These are phyloP conservation scores for Aciculoconidium aculeatum DNA, from an alignment of 805 yeast species.

Conservation along the genomic window DNA sequence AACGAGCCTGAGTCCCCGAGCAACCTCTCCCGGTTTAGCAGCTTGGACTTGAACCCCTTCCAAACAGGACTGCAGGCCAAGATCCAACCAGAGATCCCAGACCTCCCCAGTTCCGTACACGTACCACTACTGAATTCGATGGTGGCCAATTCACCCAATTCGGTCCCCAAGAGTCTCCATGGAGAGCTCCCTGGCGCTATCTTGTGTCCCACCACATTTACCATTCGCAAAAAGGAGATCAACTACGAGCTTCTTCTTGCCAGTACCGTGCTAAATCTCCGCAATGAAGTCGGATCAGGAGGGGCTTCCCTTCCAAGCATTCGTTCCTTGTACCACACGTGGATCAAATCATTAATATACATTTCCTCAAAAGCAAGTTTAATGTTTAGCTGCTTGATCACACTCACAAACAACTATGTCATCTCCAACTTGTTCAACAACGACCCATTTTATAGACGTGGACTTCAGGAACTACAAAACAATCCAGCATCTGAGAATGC, in stretches of 20 bases:
- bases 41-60: no score
- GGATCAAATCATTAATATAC: slow-evolving; percentile 29
- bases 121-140: no score
- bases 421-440: slow-evolving; percentile 24
- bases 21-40: no score
- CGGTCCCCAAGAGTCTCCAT: no score
- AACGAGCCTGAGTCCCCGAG: no score
- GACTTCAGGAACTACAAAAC: no score
- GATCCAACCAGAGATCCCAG: no score
- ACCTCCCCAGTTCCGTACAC: no score
- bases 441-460: slow-evolving; percentile 1
- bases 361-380: slow-evolving; percentile 16
- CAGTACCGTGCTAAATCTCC: slow-evolving; percentile 4
- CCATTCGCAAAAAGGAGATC: slow-evolving; percentile 1
- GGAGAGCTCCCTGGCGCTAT: slow-evolving; percentile 10
- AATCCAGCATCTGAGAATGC: no score
- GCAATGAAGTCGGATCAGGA: slow-evolving; percentile 18
- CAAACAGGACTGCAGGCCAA: no score
- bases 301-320: slow-evolving; percentile 22
- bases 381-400: slow-evolving; percentile 33
- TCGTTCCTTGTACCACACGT: slow-evolving; percentile 23
- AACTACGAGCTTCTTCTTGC: slow-evolving; percentile 6
- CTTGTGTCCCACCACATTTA: slow-evolving; percentile 2
- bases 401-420: slow-evolving; percentile 34
- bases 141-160: no score